Conservation (phyloP, 208 protist species). For the Acanthamoeba polyphaga region DNA sequence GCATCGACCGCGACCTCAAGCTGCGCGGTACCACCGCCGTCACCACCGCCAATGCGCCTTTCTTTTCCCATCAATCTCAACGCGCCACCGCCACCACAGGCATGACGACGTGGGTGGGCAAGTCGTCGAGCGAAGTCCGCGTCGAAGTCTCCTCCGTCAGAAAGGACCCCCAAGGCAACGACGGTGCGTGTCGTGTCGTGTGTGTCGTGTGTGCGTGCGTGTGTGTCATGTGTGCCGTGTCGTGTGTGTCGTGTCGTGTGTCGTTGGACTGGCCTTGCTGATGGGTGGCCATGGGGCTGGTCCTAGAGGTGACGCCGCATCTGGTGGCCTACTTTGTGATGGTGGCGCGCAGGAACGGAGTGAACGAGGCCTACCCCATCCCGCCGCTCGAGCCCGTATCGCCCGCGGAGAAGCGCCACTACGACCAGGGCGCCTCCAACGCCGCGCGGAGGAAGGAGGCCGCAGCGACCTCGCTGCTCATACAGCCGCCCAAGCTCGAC, state of each 20-base stretch:
- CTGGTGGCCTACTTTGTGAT: slow-evolving; percentile 71
- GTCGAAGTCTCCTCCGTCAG: slow-evolving; percentile 47
- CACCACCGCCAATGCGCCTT: neutral
- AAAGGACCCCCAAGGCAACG: neutral
- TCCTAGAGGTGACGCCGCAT: slow-evolving; percentile 18
- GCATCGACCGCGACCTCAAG: slow-evolving; percentile 61
- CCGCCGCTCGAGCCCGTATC: slow-evolving; percentile 48
- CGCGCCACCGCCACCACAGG: neutral
- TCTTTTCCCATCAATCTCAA: no score
- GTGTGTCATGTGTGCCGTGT: neutral
- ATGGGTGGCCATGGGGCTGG: neutral
- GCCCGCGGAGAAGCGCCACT: slow-evolving; percentile 29
- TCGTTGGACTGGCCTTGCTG: neutral
- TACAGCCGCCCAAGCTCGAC: slow-evolving; percentile 25
- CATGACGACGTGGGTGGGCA: slow-evolving; percentile 63
- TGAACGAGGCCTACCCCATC: slow-evolving; percentile 42
- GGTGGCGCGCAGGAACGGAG: slow-evolving; percentile 2
- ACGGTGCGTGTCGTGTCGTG: neutral
- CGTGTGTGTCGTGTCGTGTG: no score
- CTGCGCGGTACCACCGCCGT: neutral
- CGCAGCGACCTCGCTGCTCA: slow-evolving; percentile 31
- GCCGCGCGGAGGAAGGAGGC: slow-evolving; percentile 55
- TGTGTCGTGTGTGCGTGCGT: no score
- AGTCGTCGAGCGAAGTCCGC: slow-evolving; percentile 67
- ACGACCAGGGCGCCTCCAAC: slow-evolving; percentile 27